phyloP scores from a whole-genome alignment of 805 yeast genomes.

The Metschnikowia proteae region DNA sequence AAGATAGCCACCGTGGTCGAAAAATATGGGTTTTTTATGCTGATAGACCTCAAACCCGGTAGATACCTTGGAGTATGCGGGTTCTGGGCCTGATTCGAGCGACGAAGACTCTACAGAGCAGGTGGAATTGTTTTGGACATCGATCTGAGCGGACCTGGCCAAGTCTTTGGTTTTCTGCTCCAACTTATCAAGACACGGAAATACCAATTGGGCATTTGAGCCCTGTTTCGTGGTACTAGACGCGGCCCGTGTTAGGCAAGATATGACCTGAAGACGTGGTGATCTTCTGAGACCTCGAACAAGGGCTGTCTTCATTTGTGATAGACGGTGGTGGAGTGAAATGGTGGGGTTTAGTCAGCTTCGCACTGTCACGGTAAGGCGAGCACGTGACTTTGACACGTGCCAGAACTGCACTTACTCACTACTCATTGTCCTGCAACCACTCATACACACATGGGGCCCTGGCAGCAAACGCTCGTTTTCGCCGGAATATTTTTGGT shows the following conservation, averaged over 20 bases:
- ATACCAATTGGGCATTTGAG: slow-evolving; percentile 66
- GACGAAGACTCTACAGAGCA: slow-evolving; percentile 20
- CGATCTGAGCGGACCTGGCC: slow-evolving; percentile 20
- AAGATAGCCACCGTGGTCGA: slow-evolving; percentile 79
- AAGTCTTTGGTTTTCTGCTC: slow-evolving; percentile 50
- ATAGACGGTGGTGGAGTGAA: background rate
- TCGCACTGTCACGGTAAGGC: background rate
- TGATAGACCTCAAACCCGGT: slow-evolving; percentile 61
- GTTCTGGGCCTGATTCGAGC: slow-evolving; percentile 77
- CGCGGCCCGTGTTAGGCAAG: background rate
- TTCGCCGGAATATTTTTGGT: slow-evolving; percentile 17
- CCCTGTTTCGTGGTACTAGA: slow-evolving; percentile 8
- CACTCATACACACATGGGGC: background rate
- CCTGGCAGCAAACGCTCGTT: background rate
- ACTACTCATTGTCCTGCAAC: background rate
- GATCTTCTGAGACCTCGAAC: background rate
- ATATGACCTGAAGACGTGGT: background rate
- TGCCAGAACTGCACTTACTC: background rate
- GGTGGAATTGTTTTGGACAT: slow-evolving; percentile 1
- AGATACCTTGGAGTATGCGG: slow-evolving; percentile 67
- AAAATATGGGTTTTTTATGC: slow-evolving; percentile 54
- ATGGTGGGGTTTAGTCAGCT: slow-evolving; percentile 1
- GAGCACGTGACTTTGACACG: background rate
- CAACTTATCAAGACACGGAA: slow-evolving; percentile 81
- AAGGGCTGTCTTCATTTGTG: background rate